A percentile compares a stretch with the other conserved stretches of the same genome.
These are phyloP conservation scores for Fusarium sp. DNA, from an alignment of 2,329 filamentous ascomycete genomes.

Conservation along the genomic window DNA sequence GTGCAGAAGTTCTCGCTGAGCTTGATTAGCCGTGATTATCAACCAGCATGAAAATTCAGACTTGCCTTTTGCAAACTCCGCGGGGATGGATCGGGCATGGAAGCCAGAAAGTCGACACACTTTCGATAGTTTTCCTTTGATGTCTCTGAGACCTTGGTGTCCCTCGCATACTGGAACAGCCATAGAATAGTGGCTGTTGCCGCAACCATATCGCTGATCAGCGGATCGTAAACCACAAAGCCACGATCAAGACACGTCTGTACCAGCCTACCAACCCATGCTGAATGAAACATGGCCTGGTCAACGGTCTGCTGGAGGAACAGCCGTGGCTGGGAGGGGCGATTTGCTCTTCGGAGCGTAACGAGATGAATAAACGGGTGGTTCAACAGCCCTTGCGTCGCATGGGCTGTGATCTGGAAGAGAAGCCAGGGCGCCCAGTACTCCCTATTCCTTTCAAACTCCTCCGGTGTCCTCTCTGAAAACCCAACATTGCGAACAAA, in stretches of 20 bases:
- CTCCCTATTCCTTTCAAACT: slow-evolving; percentile 31
- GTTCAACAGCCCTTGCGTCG: slow-evolving; percentile 32
- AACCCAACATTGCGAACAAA: slow-evolving; percentile 42
- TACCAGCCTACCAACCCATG: slow-evolving; percentile 35
- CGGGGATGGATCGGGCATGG: slow-evolving; percentile 30
- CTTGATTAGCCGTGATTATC: neutral
- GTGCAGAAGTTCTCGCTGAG: slow-evolving; percentile 20
- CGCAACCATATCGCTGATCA: slow-evolving; percentile 39
- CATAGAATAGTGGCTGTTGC: slow-evolving; percentile 39
- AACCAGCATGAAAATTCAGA: accelerated
- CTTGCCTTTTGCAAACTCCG: slow-evolving; percentile 26
- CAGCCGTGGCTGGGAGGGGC: slow-evolving; percentile 25
- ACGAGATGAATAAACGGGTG: slow-evolving; percentile 42
- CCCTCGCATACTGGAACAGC: slow-evolving; percentile 42
- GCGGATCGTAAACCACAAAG: slow-evolving; percentile 32
- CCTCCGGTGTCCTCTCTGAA: slow-evolving; percentile 28
- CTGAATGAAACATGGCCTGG: slow-evolving; percentile 41
- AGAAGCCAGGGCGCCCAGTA: slow-evolving; percentile 40
- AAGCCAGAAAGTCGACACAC: slow-evolving; percentile 29
- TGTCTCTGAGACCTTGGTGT: slow-evolving; percentile 21
- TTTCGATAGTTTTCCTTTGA: slow-evolving; percentile 36
- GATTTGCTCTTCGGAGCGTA: slow-evolving; percentile 12
- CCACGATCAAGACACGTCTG: slow-evolving; percentile 39
- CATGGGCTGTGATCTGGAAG: slow-evolving; percentile 36
- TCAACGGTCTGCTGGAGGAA: slow-evolving; percentile 41